Conservation (phyloP, 768 basidiomycete species). For the Boletus fagicola region DNA sequence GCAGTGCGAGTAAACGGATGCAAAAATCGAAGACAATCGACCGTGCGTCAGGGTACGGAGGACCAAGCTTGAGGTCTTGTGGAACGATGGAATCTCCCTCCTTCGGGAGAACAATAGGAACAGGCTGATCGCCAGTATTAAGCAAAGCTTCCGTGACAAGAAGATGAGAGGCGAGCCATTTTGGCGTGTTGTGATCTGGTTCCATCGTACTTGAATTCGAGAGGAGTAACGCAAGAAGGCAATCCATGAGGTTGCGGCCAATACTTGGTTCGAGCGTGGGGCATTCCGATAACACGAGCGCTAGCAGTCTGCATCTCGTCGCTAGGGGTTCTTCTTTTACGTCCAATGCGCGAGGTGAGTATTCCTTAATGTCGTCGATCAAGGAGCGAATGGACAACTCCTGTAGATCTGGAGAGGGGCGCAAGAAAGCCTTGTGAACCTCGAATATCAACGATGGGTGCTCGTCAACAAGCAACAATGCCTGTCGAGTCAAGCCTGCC, state of each 20-base stretch:
- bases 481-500: slow-evolving; percentile 60
- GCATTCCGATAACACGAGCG: slow-evolving; percentile 76
- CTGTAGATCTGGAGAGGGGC: slow-evolving; percentile 55
- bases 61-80: slow-evolving; percentile 56
- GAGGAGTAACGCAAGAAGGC: slow-evolving; percentile 62
- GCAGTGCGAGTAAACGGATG: slow-evolving; percentile 62
- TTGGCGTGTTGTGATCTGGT: slow-evolving; percentile 59
- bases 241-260: slow-evolving; percentile 63
- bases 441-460: slow-evolving; percentile 89
- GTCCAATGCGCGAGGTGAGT: slow-evolving; percentile 63
- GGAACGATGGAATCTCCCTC: slow-evolving; percentile 61
- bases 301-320: slow-evolving; percentile 82
- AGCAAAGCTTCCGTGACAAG: slow-evolving; percentile 85
- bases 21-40: slow-evolving; percentile 73
- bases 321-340: slow-evolving; percentile 74
- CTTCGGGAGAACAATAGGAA: slow-evolving; percentile 60
- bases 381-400: slow-evolving; percentile 67
- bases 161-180: slow-evolving; percentile 85
- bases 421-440: slow-evolving; percentile 77
- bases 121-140: slow-evolving; percentile 71
- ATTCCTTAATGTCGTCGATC: slow-evolving; percentile 72
- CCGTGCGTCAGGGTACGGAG: slow-evolving; percentile 59
- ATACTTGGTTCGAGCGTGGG: slow-evolving; percentile 56
- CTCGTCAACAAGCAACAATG: slow-evolving; percentile 79
- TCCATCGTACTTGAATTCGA: slow-evolving; percentile 52